Evolutionary conservation across 2,329 filamentous ascomycete species (phyloP).

Genomic region (Aspergillus costaricaensis): DNA sequence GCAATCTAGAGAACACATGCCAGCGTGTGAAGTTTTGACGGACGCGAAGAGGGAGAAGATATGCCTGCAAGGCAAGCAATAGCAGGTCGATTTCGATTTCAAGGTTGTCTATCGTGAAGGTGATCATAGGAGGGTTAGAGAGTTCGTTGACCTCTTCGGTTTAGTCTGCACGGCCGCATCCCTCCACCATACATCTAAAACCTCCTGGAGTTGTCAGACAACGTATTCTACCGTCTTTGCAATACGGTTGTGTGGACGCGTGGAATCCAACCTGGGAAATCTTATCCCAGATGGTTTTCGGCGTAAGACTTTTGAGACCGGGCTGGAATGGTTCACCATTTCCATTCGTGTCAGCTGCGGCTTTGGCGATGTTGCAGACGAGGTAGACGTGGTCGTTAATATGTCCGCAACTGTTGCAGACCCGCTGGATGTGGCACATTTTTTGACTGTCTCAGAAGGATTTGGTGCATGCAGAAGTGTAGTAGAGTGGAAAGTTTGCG

Average conservation of each 20-base stretch:
- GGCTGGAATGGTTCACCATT: neutral
- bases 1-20: neutral
- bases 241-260: slow-evolving; percentile 22
- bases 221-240: slow-evolving; percentile 10
- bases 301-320: neutral
- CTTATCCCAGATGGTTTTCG: neutral
- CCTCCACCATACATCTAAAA: slow-evolving; percentile 25
- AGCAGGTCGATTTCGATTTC: no score
- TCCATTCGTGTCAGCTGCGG: neutral
- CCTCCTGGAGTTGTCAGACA: slow-evolving; percentile 11
- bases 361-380: slow-evolving; percentile 20
- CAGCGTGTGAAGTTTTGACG: no score
- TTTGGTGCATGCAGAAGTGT: neutral
- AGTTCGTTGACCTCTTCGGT: neutral
- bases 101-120: no score
- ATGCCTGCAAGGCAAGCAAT: no score
- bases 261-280: slow-evolving; percentile 16
- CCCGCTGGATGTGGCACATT: slow-evolving; percentile 27
- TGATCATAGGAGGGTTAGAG: neutral
- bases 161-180: slow-evolving; percentile 19
- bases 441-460: neutral
- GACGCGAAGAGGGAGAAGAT: no score
- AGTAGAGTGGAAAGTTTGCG: neutral
- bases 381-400: slow-evolving; percentile 26
- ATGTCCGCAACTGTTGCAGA: slow-evolving; percentile 27